Evolutionary conservation across 306 rosid species (phyloP), one percentile per base, ranked within the genome.

Genomic region (Vicia faba): DNA sequence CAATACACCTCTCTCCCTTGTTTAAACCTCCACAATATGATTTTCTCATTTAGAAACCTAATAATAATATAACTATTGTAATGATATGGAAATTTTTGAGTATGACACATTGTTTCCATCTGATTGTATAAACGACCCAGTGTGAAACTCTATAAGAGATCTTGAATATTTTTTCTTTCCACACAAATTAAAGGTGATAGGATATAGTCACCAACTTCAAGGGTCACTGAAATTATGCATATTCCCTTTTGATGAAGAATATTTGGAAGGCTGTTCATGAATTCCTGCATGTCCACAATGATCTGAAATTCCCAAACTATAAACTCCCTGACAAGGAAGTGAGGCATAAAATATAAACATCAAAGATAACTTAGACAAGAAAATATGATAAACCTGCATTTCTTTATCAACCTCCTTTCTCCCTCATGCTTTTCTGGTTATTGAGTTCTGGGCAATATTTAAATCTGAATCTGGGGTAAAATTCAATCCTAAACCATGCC

Each of bases 201-300:
- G 50, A 93, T 86, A 80, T 93, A 93, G 79, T 93, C 98, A 36
- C 98, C 98, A 77, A 93, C 96, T 89, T 93, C 98, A 45, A 93
- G 85, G 44, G 98, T 89, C 75, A 92, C 84, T 0, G 98, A 96
- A 69, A 87, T 78, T 64, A 92, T 89, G 79, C 61, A 84, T 96
- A 89, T 89, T 77, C 98, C 96, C 81, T 82, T 87, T 75, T 89
- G 98, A 76, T 92, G 98, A 73, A 92, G 98, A 81, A 92, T 92
- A 80, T 84, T 89, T 59, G 98, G 98, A 71, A 92, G 98, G 84
- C 93, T 93, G 82, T 97, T 93, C 98, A 93, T 93, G 86, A 93
- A 93, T 79, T 93, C 98, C 62, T 97, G 79, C 98, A 89, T 88
- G 84, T 93, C 98, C 68, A 93, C 98, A 66, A 89, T 88, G 76